phyloP scores from a whole-genome alignment of 139 green algal species.

The Haematococcus sp. region DNA sequence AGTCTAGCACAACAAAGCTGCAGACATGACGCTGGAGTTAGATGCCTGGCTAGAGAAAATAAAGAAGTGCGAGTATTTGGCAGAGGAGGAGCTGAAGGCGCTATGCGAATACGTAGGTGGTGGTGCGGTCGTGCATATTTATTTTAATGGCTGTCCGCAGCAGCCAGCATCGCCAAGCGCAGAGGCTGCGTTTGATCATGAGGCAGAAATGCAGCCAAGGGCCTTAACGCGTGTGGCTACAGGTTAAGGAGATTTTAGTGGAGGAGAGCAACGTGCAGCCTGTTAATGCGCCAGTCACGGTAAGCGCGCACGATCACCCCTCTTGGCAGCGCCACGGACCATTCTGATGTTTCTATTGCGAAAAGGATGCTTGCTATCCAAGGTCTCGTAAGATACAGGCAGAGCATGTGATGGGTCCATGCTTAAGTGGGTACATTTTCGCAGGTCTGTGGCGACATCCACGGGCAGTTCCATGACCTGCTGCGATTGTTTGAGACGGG shows the following conservation, averaged over 20 bases:
- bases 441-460: constrained; percentile 98
- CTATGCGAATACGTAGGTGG: constrained; percentile 90
- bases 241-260: constrained; percentile 98
- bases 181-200: not conserved
- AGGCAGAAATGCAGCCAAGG: not conserved
- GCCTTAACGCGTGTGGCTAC: not conserved
- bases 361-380: not conserved
- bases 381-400: too few species aligned
- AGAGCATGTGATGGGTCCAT: too few species aligned
- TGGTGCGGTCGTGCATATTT: too few species aligned
- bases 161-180: not conserved
- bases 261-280: constrained; percentile 99
- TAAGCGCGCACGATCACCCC: constrained; percentile 23
- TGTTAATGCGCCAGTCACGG: constrained; percentile 95
- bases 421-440: not conserved
- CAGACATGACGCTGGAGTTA: constrained; percentile 48
- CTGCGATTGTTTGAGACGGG: constrained; percentile 97
- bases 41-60: constrained; percentile 94
- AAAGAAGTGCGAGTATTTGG: constrained; percentile 81
- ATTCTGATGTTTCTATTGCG: not conserved
- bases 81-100: constrained; percentile 94
- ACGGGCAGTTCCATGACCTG: constrained; percentile 95
- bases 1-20: not conserved
- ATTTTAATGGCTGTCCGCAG: not conserved
- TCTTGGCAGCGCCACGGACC: not conserved